Evolutionary conservation across 129 eudicot species (phyloP).

Genomic region (Smallanthus sonchifolius): DNA sequence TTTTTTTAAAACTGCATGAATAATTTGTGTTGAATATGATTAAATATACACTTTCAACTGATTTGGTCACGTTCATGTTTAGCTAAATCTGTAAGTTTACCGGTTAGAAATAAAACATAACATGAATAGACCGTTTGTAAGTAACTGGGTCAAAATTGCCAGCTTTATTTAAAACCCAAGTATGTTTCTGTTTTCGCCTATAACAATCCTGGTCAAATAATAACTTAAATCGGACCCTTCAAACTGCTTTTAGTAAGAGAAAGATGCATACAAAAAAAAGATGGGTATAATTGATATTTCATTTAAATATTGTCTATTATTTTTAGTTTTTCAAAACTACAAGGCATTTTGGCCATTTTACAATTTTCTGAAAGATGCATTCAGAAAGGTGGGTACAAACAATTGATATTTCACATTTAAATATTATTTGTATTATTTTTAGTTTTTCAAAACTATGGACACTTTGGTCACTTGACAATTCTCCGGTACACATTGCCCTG

Average conservation of each 20-base stretch:
- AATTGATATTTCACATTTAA: not conserved
- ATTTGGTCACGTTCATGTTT: not conserved
- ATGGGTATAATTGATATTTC: too few relatives aligned
- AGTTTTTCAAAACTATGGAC: not conserved
- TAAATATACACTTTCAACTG: not conserved
- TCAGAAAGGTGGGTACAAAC: not conserved
- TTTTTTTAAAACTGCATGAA: not conserved
- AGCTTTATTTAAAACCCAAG: not conserved
- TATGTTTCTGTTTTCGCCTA: too few relatives aligned
- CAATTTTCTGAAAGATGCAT: not conserved
- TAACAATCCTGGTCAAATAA: not conserved
- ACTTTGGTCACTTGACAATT: not conserved
- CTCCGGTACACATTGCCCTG: not conserved
- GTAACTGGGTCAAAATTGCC: not conserved
- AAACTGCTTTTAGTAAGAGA: not conserved
- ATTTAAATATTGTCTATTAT: too few relatives aligned
- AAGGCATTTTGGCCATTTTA: not conserved
- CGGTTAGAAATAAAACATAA: not conserved
- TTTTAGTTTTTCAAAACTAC: not conserved
- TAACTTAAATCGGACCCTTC: not conserved
- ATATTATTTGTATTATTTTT: too few relatives aligned
- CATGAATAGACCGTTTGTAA: not conserved
- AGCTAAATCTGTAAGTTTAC: not conserved
- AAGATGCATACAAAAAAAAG: not conserved
- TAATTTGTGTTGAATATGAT: not conserved